Percentiles rank a stretch among this genome's conserved stretches.
These are phyloP conservation scores for Houttuynia cordata DNA, from an alignment of 164 flowering plant genomes.

Conservation along the genomic window DNA sequence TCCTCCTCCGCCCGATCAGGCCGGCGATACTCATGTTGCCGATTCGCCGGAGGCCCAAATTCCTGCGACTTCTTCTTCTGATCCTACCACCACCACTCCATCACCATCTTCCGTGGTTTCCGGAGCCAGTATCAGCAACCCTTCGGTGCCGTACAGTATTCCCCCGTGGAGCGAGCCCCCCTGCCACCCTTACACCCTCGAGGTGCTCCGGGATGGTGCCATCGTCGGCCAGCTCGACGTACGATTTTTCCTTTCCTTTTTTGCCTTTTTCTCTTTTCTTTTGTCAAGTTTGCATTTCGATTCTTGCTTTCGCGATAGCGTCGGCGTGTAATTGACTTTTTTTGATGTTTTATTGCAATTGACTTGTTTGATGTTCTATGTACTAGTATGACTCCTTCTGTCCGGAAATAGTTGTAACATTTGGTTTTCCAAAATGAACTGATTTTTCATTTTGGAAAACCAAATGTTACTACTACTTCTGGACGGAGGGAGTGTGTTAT, in stretches of 20 bases:
- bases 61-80: background rate
- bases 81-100: background rate
- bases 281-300: background rate
- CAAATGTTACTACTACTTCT: too few species aligned
- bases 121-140: slow-evolving; percentile 2
- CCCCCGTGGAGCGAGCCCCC: slow-evolving; percentile 89
- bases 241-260: slow-evolving; percentile 31
- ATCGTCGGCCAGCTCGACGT: slow-evolving; percentile 58
- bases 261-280: too few species aligned
- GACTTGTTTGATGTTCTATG: too few species aligned
- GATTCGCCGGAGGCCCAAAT: slow-evolving; percentile 9
- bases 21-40: background rate
- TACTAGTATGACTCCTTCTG: too few species aligned
- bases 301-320: too few species aligned
- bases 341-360: too few species aligned
- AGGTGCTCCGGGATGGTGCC: slow-evolving; percentile 81
- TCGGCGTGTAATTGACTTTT: too few species aligned
- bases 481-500: too few species aligned
- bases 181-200: slow-evolving; percentile 40
- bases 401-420: too few species aligned
- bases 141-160: slow-evolving; percentile 55
- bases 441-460: too few species aligned
- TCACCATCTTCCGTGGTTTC: background rate
- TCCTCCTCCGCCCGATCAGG: background rate
- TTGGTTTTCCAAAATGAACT: too few species aligned